Evolutionary conservation across 2,329 filamentous ascomycete genomes (phyloP).

Genomic region (Tolypocladium pustulatum): DNA sequence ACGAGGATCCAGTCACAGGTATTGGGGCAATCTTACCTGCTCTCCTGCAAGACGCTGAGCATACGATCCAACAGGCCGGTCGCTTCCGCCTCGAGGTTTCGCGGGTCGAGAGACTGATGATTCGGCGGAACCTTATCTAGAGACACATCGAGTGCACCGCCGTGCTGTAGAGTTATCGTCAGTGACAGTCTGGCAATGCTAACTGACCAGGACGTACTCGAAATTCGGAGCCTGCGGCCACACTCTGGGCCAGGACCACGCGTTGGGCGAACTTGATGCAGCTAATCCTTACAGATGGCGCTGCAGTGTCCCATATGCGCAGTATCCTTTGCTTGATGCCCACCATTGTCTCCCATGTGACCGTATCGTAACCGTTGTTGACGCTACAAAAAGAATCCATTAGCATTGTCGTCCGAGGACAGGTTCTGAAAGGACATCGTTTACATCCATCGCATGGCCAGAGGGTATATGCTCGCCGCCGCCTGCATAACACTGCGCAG

Average conservation of each 20-base stretch:
- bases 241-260: conserved; percentile 84
- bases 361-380: conserved; percentile 69
- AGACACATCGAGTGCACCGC: conserved; percentile 60
- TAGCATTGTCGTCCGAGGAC: conserved; percentile 1
- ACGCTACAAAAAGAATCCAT: conserved; percentile 47
- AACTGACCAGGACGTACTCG: conserved; percentile 48
- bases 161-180: conserved; percentile 24
- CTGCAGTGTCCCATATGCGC: conserved; percentile 73
- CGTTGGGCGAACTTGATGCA: conserved; percentile 97
- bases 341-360: conserved; percentile 80
- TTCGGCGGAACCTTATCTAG: conserved; percentile 74
- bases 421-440: conserved; percentile 27
- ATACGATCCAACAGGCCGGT: conserved; percentile 84
- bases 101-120: conserved; percentile 68
- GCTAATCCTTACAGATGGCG: conserved; percentile 72
- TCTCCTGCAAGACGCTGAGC: conserved; percentile 74
- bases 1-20: not conserved
- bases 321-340: conserved; percentile 85
- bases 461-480: conserved; percentile 83
- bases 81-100: conserved; percentile 84
- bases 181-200: conserved; percentile 6
- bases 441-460: conserved; percentile 91
- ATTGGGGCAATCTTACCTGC: conserved; percentile 47
- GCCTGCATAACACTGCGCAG: conserved; percentile 81
- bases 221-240: conserved; percentile 70